Conservation (phyloP, 164 flowering plant species). For the Santalum album region DNA sequence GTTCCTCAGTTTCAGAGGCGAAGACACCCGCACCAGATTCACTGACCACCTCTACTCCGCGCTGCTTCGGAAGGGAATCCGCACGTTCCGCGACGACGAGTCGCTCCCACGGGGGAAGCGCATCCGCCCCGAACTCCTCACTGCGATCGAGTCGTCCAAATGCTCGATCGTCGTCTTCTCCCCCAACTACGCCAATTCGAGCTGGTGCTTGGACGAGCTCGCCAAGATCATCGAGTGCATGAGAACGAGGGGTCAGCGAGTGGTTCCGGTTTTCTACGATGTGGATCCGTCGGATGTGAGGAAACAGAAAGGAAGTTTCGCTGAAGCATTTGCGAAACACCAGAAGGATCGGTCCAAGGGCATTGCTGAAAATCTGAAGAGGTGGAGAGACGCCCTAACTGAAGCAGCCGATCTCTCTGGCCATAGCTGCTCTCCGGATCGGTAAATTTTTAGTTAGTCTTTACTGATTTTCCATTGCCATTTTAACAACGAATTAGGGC, state of each 20-base stretch:
- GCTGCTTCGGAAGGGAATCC: not conserved
- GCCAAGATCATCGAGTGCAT: not conserved
- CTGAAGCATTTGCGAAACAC: not conserved
- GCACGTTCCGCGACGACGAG: not conserved
- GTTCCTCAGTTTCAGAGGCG: not conserved
- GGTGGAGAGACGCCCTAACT: not conserved
- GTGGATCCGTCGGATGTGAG: not conserved
- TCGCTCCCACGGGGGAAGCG: not conserved
- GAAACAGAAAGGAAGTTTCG: not conserved
- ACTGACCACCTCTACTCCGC: not conserved
- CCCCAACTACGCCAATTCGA: not conserved
- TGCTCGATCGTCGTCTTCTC: not conserved
- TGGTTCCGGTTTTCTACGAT: not conserved
- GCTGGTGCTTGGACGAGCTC: not conserved
- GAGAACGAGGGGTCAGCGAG: not conserved
- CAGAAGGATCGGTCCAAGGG: not conserved
- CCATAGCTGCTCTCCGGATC: no score
- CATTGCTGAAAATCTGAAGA: not conserved
- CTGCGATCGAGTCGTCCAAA: not conserved
- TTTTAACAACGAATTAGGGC: no score
- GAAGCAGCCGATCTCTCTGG: not conserved
- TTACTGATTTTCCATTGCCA: no score
- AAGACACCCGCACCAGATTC: not conserved
- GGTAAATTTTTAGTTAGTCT: no score
- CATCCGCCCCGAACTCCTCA: not conserved